phyloP scores from a whole-genome alignment of 495 filamentous ascomycete genomes.

The Penicillium odoratum region DNA sequence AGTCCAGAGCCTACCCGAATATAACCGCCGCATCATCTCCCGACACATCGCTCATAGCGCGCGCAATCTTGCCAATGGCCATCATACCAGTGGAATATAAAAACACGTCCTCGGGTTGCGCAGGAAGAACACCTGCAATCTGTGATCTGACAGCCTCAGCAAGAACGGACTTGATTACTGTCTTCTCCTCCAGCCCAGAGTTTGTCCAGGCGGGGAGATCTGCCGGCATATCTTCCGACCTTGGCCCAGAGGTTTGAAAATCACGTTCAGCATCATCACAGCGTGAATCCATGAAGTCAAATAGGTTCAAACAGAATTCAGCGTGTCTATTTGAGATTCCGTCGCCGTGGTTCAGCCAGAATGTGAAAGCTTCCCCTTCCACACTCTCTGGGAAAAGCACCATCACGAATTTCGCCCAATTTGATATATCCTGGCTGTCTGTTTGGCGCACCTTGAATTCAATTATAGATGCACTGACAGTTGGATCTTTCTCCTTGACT shows the following conservation, averaged over 20 bases:
- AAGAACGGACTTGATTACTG: neutral
- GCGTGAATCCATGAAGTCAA: neutral
- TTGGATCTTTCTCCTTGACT: too few species aligned
- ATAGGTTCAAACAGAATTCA: neutral
- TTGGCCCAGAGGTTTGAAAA: neutral
- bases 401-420: neutral
- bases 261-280: neutral
- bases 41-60: too few species aligned
- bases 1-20: conserved; percentile 2
- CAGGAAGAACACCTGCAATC: too few species aligned
- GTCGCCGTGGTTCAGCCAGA: neutral
- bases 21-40: neutral
- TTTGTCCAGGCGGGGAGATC: neutral
- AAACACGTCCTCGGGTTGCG: conserved; percentile 36
- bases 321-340: conserved; percentile 5
- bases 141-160: neutral
- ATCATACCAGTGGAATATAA: conserved; percentile 51
- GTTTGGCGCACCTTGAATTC: neutral
- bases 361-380: neutral
- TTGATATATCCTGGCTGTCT: neutral
- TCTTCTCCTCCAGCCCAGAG: neutral
- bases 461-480: too few species aligned
- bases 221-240: too few species aligned
- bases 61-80: conserved; percentile 31
- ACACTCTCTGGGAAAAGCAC: too few species aligned